Conservation (phyloP, 352 stramenopile genomes). For the Globisporangium heterothallicum region DNA sequence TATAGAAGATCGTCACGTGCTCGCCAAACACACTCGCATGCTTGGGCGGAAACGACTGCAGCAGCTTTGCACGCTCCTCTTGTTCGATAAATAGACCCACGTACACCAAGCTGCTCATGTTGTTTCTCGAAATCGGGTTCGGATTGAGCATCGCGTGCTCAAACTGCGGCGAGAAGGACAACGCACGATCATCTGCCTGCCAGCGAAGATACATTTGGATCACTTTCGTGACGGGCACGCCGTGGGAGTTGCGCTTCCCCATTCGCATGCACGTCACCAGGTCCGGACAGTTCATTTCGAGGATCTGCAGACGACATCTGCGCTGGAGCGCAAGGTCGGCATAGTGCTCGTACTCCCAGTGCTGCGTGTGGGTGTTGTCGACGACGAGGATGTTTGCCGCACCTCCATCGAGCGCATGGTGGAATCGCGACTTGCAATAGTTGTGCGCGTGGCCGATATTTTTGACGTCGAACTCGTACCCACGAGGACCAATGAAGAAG, state of each 20-base stretch:
- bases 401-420: constrained; percentile 18
- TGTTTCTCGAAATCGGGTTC: constrained; percentile 49
- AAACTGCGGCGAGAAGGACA: constrained; percentile 42
- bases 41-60: constrained; percentile 17
- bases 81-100: constrained; percentile 48
- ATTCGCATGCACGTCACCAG: constrained; percentile 41
- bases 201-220: constrained; percentile 68
- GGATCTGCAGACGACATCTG: constrained; percentile 23
- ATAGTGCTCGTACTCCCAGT: constrained; percentile 65
- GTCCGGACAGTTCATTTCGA: constrained; percentile 58
- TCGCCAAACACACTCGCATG: constrained; percentile 45
- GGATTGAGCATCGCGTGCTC: constrained; percentile 26
- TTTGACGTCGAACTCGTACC: constrained; percentile 61
- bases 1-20: constrained; percentile 66
- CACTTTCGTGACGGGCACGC: constrained; percentile 51
- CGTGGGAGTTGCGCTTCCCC: constrained; percentile 63
- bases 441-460: constrained; percentile 43
- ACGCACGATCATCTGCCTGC: constrained; percentile 35
- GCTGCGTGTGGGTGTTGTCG: constrained; percentile 70
- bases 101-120: constrained; percentile 32
- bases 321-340: constrained; percentile 24
- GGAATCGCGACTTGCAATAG: constrained; percentile 37
- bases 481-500: constrained; percentile 57
- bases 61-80: constrained; percentile 25
- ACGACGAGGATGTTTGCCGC: constrained; percentile 40